Base-by-base conservation (phyloP, 73 alveolate species). In the Halteria grandinella region DNA sequence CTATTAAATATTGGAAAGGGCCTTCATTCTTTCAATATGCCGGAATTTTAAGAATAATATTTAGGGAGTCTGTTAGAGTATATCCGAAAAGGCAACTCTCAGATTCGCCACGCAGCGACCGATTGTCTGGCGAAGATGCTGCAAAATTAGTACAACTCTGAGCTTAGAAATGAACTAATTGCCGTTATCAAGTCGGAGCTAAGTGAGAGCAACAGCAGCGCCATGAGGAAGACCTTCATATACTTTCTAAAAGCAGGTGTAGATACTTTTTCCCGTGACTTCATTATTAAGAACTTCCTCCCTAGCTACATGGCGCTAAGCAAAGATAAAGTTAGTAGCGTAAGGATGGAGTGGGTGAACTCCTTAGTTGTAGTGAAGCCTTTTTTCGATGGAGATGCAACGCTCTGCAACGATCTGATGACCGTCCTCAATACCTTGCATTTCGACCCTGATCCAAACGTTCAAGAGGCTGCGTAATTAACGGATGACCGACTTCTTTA, bases 51-150 rank as follows among this genome's bases (percentile, higher is more conserved):
- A 39, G 78, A 62, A 3, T 40, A 55, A 15, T 14, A 32, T 7
- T 32, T 34, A 5, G 48, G 49, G 4, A 62, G 59, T 39, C 29
- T 62, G 39, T 33, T 62, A 3, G 78, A 62, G 6, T 62, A 62
- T 34, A 62, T 62, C 8, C 36, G 59, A 41, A 59, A 52, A 39
- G 78, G 78, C 17, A 62, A 62, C 29, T 10, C 60, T 39, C 48
- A 62, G 8, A 62, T 62, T 15, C 24, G 59, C 27, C n/a, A 39
- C 17, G 55, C 55, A 12, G 60, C 78, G 2, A 14, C 78, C 12
- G n/a, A 39, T 12, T 62, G 78, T 41, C 37, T 62, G 1, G 36
- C 78, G 18, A 62, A 62, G 53, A 41, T 41, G 8, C 47, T 62
- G 3, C 3, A 62, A 23, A 23, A 39, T 39, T 45, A 62, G 15